Evolutionary conservation across 1,284 basidiomycete species (phyloP).

Genomic region (Ganoderma resinaceum): DNA sequence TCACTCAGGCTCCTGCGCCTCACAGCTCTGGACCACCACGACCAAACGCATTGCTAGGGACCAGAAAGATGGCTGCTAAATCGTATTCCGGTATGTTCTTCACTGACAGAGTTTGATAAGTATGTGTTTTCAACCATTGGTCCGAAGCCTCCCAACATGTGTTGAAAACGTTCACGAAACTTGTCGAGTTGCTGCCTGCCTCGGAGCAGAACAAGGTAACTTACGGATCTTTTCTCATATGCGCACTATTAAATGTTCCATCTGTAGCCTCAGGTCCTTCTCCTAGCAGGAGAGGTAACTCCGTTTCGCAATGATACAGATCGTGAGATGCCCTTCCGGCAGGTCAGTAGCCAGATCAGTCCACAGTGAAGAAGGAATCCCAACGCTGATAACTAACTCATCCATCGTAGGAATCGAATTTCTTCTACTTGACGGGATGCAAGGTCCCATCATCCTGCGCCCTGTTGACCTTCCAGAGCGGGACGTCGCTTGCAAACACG

Average conservation of each 20-base stretch:
- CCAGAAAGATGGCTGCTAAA: background rate
- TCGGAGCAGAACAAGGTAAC: slow-evolving; percentile 59
- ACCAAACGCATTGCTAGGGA: background rate
- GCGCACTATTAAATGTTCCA: background rate
- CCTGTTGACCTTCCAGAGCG: slow-evolving; percentile 64
- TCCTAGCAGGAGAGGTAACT: slow-evolving; percentile 66
- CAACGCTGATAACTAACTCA: background rate
- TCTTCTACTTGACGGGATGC: slow-evolving; percentile 87
- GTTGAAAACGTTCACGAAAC: slow-evolving; percentile 55
- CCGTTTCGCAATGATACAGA: slow-evolving; percentile 88
- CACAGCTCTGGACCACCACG: background rate
- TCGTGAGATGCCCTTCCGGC: slow-evolving; percentile 80
- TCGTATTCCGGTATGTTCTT: background rate
- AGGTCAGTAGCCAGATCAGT: slow-evolving; percentile 37
- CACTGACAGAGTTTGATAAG: no score
- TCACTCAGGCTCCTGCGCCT: background rate
- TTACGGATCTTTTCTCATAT: background rate
- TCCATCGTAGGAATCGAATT: slow-evolving; percentile 78
- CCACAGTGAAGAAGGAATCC: background rate
- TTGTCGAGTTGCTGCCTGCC: slow-evolving; percentile 54
- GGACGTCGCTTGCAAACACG: slow-evolving; percentile 51
- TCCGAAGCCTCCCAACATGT: slow-evolving; percentile 54
- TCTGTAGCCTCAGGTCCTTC: slow-evolving; percentile 64
- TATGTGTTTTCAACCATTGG: background rate
- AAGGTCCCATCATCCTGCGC: slow-evolving; percentile 74